Evolutionary conservation across 768 basidiomycete genomes (phyloP), one percentile per base, ranked within the genome.

Genomic region (Agrocybe pediades): DNA sequence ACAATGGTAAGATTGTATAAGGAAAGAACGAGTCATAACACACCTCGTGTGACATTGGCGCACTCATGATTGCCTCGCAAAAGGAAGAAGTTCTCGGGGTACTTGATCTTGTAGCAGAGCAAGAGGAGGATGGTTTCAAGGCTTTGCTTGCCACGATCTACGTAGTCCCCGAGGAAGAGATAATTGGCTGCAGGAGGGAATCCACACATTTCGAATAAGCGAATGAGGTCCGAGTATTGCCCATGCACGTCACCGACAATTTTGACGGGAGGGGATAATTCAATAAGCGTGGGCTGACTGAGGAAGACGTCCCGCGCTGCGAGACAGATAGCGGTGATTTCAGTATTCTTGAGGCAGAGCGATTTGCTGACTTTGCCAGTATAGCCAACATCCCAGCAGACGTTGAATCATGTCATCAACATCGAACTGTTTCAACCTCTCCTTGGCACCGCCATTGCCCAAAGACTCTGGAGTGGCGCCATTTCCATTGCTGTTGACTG

Each of bases 191-290:
- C 82, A 4, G 97, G 97, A 23, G 97, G 97, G 72, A 98, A 99
- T 20, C 97, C 97, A 68, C 97, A 98, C 96, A 98, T 98, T 72
- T 98, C 97, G 65, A 99, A 99, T 42, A 99, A 74, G 49, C 97
- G 89, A 64, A 98, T 98, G 64, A 99, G 86, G 79, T 99, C 97
- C 46, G 92, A 92, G 72, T 98, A 99, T 75, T 99, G 97, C 6
- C 97, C 97, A 66, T 99, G 97, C 6, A 98, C 95, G 72, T 99
- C 97, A 23, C 97, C 97, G 16, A 98, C 97, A 59, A 99, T 98
- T 82, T 98, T 99, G 62, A 99, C 97, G 23, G 97, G 96, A 8
- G 97, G 97, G 5, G 90, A 92, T 46, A 99, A 82, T 71, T 99
- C 97, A 66, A 99, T 88, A 60, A 99, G 86, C 3, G 96, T 98